Evolutionary conservation across 116 monocot species (phyloP).

Genomic region (Phalaenopsis hybrid): DNA sequence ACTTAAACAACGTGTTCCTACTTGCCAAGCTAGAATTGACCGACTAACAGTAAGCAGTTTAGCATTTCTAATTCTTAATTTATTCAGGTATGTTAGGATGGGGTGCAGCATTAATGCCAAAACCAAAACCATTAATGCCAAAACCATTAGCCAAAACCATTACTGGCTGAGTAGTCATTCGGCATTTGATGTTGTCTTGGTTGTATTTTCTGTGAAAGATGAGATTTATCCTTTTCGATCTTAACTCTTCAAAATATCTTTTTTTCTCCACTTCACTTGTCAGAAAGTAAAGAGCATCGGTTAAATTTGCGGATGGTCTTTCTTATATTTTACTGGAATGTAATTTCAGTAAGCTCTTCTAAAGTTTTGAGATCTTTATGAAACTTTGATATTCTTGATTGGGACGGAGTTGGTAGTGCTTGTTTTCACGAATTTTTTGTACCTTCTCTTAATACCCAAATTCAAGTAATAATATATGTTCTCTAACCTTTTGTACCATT

Average conservation of each 20-base stretch:
- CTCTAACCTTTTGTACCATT: no score
- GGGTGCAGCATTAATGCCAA: background rate
- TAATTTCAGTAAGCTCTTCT: background rate
- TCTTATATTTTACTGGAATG: background rate
- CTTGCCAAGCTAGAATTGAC: constrained; percentile 88
- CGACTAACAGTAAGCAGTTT: constrained; percentile 37
- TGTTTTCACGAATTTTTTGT: background rate
- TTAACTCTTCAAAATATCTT: background rate
- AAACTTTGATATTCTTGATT: background rate
- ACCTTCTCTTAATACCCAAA: background rate
- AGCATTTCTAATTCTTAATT: background rate
- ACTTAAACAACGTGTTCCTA: constrained; percentile 78
- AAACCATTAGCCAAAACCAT: background rate
- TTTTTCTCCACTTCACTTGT: background rate
- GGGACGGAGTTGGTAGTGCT: background rate
- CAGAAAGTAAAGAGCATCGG: background rate
- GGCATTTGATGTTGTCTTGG: background rate
- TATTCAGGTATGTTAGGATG: background rate
- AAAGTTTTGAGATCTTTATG: background rate
- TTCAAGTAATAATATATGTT: background rate
- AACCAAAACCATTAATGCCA: no score
- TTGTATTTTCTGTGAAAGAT: background rate
- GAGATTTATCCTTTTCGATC: background rate
- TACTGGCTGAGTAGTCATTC: background rate
- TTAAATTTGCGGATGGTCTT: background rate